These are phyloP conservation scores for Elongisporangium prolatum DNA, from an alignment of 352 stramenopile species.

Conservation along the genomic window DNA sequence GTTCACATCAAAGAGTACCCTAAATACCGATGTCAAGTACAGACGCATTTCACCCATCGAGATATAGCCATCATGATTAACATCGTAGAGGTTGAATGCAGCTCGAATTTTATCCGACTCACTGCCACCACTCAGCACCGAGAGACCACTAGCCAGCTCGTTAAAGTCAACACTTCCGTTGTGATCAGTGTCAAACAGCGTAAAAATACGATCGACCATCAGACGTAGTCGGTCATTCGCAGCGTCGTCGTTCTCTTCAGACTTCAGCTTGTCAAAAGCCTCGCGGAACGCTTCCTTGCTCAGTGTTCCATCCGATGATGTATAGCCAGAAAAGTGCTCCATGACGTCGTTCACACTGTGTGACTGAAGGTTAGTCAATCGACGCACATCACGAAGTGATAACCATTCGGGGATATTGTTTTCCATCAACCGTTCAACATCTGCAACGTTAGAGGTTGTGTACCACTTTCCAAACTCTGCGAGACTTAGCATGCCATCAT, in stretches of 20 bases:
- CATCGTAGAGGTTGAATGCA: constrained; percentile 84
- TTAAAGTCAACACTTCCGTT: constrained; percentile 80
- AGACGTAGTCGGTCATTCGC: constrained; percentile 43
- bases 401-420: constrained; percentile 78
- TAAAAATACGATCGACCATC: constrained; percentile 75
- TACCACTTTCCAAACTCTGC: constrained; percentile 83
- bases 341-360: constrained; percentile 72
- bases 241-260: not conserved
- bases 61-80: constrained; percentile 86
- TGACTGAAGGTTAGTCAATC: constrained; percentile 67
- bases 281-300: constrained; percentile 60
- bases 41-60: constrained; percentile 80
- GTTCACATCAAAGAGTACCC: constrained; percentile 83
- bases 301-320: constrained; percentile 56
- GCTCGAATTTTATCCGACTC: constrained; percentile 72
- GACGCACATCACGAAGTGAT: constrained; percentile 67
- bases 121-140: constrained; percentile 66
- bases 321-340: constrained; percentile 69
- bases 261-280: constrained; percentile 52
- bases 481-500: constrained; percentile 68
- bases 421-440: constrained; percentile 75
- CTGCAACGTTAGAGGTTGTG: constrained; percentile 58
- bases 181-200: constrained; percentile 75
- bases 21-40: constrained; percentile 84
- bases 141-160: constrained; percentile 76